Evolutionary conservation across 306 rosid species (phyloP).

Genomic region (Vicia sativa): DNA sequence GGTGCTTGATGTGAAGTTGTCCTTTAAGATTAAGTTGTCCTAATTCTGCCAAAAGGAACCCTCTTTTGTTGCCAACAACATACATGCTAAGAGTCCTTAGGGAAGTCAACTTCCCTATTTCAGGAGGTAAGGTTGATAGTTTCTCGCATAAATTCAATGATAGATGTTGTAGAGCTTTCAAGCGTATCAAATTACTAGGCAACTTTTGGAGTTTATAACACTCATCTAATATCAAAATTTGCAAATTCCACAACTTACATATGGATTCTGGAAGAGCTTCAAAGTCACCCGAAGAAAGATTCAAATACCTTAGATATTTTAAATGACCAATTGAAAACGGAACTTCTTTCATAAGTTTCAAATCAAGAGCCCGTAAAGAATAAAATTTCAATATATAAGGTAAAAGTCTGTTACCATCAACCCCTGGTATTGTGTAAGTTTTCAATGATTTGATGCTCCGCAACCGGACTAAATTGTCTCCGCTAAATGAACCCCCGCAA

Average conservation of each 20-base stretch:
- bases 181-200: not conserved
- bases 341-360: fast-evolving
- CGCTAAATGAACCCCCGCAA: fast-evolving
- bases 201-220: not conserved
- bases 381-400: not conserved
- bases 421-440: not conserved
- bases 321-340: conserved; percentile 14
- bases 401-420: too few relatives aligned
- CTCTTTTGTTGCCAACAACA: conserved; percentile 21
- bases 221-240: not conserved
- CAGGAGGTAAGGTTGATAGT: not conserved
- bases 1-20: conserved; percentile 29
- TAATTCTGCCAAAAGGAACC: conserved; percentile 34
- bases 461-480: not conserved
- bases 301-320: conserved; percentile 30
- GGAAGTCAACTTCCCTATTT: conserved; percentile 12
- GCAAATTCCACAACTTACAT: conserved; percentile 2
- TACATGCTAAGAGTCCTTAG: conserved; percentile 16
- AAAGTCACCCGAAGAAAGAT: not conserved
- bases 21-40: conserved; percentile 33
- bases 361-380: not conserved
- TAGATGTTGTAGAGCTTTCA: conserved; percentile 34
- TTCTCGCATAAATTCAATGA: not conserved
- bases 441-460: conserved; percentile 1
- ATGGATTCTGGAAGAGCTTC: conserved; percentile 33